These are phyloP conservation scores for Aspergillus neotritici DNA, from an alignment of 2,329 filamentous ascomycete genomes.

Conservation along the genomic window DNA sequence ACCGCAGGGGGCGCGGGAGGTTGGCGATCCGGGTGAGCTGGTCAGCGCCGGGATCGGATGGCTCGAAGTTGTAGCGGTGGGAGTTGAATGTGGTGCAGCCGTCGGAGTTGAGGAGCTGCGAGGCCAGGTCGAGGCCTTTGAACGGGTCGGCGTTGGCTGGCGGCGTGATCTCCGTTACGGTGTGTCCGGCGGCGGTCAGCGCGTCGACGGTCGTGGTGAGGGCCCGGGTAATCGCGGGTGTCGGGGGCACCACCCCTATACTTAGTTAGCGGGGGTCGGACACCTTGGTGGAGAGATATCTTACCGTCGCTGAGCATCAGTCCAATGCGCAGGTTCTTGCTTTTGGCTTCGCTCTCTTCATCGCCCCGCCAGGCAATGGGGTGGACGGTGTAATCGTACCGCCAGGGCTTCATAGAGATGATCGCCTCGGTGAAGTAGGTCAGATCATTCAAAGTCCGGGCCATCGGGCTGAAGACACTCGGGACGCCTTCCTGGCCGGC, in stretches of 20 bases:
- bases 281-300: neutral
- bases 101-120: constrained; percentile 76
- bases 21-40: constrained; percentile 70
- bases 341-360: constrained; percentile 53
- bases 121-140: constrained; percentile 68
- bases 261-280: constrained; percentile 9
- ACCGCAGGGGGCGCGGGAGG: constrained; percentile 69
- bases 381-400: constrained; percentile 79
- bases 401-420: constrained; percentile 79
- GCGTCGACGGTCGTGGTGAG: constrained; percentile 65
- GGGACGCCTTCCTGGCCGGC: constrained; percentile 85
- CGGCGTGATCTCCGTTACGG: constrained; percentile 60
- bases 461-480: constrained; percentile 88
- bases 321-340: constrained; percentile 65
- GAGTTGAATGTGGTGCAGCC: constrained; percentile 74
- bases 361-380: constrained; percentile 72
- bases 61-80: constrained; percentile 70
- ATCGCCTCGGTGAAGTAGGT: constrained; percentile 76
- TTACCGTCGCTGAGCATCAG: constrained; percentile 67
- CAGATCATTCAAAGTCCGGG: constrained; percentile 74
- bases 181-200: constrained; percentile 66
- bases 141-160: constrained; percentile 71
- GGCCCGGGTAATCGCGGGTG: constrained; percentile 75
- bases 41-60: constrained; percentile 69
- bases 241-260: constrained; percentile 69